Evolutionary conservation across 2,329 filamentous ascomycete genomes (phyloP).

Genomic region (Stagonosporopsis vannaccii): DNA sequence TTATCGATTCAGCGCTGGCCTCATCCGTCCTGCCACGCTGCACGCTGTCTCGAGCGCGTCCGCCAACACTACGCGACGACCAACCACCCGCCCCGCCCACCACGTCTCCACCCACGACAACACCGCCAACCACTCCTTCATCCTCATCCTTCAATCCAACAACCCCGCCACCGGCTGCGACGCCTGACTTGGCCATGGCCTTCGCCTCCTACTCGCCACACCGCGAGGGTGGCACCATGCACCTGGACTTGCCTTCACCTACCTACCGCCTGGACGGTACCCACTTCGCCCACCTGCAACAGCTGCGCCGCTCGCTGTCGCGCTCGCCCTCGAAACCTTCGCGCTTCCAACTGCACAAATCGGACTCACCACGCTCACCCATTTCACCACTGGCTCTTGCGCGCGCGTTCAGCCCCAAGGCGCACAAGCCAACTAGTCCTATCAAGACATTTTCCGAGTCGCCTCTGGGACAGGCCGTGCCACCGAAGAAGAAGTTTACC

Average conservation of each 20-base stretch:
- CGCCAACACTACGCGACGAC: constrained; percentile 14
- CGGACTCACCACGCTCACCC: constrained; percentile 51
- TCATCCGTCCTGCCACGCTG: constrained; percentile 30
- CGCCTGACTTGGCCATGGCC: constrained; percentile 50
- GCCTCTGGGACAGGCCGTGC: constrained; percentile 63
- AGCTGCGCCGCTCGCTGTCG: constrained; percentile 85
- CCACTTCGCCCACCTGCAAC: constrained; percentile 76
- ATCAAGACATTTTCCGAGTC: constrained; percentile 64
- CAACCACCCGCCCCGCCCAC: constrained; percentile 18
- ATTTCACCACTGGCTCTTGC: constrained; percentile 54
- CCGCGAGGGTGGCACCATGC: constrained; percentile 75
- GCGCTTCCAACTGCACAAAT: constrained; percentile 70
- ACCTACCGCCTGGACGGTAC: constrained; percentile 81
- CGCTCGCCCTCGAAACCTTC: constrained; percentile 86
- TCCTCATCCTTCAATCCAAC: constrained; percentile 15
- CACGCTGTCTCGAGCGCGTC: constrained; percentile 20
- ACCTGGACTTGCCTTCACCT: constrained; percentile 86
- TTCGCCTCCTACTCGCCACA: constrained; percentile 58
- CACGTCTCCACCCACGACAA: constrained; percentile 16
- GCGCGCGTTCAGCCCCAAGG: constrained; percentile 55
- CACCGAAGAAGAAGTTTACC: constrained; percentile 65
- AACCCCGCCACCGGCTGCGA: constrained; percentile 17
- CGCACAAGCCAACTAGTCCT: constrained; percentile 56
- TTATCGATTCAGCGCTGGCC: constrained; percentile 36
- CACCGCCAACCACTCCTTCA: constrained; percentile 16